These are phyloP conservation scores for Maudiozyma bulderi DNA, from an alignment of 805 yeast genomes.

Conservation along the genomic window DNA sequence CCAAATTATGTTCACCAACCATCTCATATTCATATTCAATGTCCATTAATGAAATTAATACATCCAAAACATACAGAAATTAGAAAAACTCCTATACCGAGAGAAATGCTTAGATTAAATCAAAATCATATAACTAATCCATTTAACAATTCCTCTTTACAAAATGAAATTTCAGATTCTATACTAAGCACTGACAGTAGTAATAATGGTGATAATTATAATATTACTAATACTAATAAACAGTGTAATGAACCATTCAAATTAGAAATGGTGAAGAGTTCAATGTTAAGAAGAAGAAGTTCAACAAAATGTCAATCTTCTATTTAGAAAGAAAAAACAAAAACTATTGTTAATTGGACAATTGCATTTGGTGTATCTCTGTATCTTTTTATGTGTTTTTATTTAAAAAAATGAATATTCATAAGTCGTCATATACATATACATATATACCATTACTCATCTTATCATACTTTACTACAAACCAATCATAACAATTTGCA, in stretches of 20 bases:
- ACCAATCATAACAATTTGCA: no score
- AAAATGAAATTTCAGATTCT: not conserved
- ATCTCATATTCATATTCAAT: conserved; percentile 7
- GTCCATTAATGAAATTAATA: conserved; percentile 2
- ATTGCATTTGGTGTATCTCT: not conserved
- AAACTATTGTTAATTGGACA: not conserved
- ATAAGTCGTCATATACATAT: no score
- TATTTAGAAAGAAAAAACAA: not conserved
- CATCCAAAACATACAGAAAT: conserved; percentile 5
- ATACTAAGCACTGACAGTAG: not conserved
- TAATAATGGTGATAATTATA: not conserved
- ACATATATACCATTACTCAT: no score
- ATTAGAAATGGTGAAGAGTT: conserved; percentile 18
- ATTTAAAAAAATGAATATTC: no score
- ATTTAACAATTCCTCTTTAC: not conserved
- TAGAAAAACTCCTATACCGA: conserved; percentile 10
- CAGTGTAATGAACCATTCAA: conserved; percentile 6
- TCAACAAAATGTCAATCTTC: conserved; percentile 4
- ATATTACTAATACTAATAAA: not conserved
- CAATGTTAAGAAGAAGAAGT: conserved; percentile 23
- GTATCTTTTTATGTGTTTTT: no score
- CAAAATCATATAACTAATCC: not conserved
- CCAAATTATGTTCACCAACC: not conserved
- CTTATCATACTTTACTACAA: no score
- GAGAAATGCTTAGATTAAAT: not conserved